phyloP scores from a whole-genome alignment of 192 early-diverging fungal genomes.

The Gaertneriomyces sp. region DNA sequence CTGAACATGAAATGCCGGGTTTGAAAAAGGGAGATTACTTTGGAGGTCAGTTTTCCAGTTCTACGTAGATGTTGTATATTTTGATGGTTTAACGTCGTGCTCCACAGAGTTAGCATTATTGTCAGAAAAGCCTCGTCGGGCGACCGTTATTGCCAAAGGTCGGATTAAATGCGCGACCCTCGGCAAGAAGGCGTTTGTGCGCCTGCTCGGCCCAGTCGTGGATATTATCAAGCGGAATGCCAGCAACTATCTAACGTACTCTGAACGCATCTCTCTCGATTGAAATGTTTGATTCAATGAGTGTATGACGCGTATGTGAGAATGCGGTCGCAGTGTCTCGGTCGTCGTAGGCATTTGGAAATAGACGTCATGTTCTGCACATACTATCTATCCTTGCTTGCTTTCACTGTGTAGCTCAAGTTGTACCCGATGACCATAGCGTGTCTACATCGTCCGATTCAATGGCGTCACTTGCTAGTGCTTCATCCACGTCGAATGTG shows the following conservation, averaged over 20 bases:
- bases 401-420: too few relatives aligned
- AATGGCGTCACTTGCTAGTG: too few relatives aligned
- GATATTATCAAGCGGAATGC: slow-evolving; percentile 96
- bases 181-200: slow-evolving; percentile 92
- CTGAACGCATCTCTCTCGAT: slow-evolving; percentile 19
- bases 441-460: too few relatives aligned
- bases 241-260: slow-evolving; percentile 68
- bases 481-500: too few relatives aligned
- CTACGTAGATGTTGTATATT: neutral
- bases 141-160: slow-evolving; percentile 81
- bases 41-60: slow-evolving; percentile 64
- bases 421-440: too few relatives aligned
- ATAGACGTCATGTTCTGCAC: too few relatives aligned
- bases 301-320: too few relatives aligned
- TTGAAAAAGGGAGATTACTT: slow-evolving; percentile 89
- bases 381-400: too few relatives aligned
- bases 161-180: slow-evolving; percentile 93
- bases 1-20: slow-evolving; percentile 54
- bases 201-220: slow-evolving; percentile 89
- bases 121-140: slow-evolving; percentile 89
- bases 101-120: slow-evolving; percentile 85
- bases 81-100: slow-evolving; percentile 1
- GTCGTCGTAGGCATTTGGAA: too few relatives aligned
- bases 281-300: neutral
- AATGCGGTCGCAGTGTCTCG: too few relatives aligned